Base-by-base conservation (phyloP, 2,329 filamentous ascomycete genomes). In the Paraphoma sp. region DNA sequence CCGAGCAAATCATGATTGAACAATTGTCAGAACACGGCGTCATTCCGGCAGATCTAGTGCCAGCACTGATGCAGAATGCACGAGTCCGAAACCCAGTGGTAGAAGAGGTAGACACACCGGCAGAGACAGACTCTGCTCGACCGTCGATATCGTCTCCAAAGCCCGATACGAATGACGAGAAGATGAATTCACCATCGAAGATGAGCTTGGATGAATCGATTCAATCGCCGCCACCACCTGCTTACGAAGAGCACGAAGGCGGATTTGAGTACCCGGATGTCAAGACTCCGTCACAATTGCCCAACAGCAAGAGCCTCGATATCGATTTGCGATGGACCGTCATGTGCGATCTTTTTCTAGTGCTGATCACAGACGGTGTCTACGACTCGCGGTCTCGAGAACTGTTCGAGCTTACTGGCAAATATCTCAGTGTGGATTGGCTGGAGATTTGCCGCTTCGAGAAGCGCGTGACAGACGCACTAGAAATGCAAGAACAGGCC, bases 1-100 rank as follows among this genome's bases (percentile, higher is more conserved):
- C 86, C 12, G 95, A 99, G 78, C 95, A 99, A 80, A 83, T 99
- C 75, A 99, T 99, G 95, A 97, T 99, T 65, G 95, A 99, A 79
- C 95, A 99, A 77, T 83, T 99, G 56, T 89, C 91, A 11, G 91
- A 95, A 55, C 95, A 99, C 78, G 95, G 94, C 4, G 93, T 99
- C 6, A 83, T 92, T 59, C 89, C 95, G 0, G 81, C 83, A 44
- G 95, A 99, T 74, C 81, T 99, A 55, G 93, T 92, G 0, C 89
- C 91, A 0, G 86, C 91, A 0, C 82, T 99, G 44, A 96, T 96
- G 89, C 88, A 92, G 60, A 99, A 98, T 76, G 87, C 95, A 11
- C 86, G 93, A 49, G 93, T 99, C 33, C 92, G 92, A 71, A 99
- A 99, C 70, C 95, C 95, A 6, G 89, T 95, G 84, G 91, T 89